phyloP scores from a whole-genome alignment of 169 alveolate genomes.

The Plasmodium fragile region DNA sequence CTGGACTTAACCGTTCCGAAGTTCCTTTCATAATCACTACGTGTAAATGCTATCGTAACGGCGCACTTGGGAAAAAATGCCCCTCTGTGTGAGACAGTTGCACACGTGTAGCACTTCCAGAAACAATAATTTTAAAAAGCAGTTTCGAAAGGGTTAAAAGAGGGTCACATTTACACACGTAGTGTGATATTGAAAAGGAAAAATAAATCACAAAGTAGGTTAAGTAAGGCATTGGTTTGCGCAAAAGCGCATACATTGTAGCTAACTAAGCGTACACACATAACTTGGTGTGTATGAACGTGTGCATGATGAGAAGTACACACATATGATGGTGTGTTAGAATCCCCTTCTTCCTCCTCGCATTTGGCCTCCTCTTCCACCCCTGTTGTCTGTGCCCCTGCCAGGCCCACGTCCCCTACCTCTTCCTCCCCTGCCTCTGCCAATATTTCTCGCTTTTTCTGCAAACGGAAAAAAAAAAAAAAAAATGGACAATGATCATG shows the following conservation, averaged over 20 bases:
- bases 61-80: neutral
- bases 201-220: conserved; percentile 10
- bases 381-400: conserved; percentile 28
- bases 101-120: neutral
- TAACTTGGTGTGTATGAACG: neutral
- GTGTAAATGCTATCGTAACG: neutral
- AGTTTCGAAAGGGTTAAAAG: neutral
- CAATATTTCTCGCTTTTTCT: conserved; percentile 51
- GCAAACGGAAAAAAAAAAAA: neutral
- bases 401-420: conserved; percentile 33
- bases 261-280: neutral
- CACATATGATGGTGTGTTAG: neutral
- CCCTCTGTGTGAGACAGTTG: neutral
- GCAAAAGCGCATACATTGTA: neutral
- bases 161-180: neutral
- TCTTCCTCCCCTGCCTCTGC: conserved; percentile 63
- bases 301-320: neutral
- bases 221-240: neutral
- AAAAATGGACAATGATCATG: neutral
- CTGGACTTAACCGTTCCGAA: neutral
- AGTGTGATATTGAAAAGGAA: neutral
- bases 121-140: neutral
- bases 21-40: neutral
- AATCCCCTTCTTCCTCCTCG: conserved; percentile 38
- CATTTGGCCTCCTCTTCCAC: conserved; percentile 25